Conservation (phyloP, 2,329 filamentous ascomycete species). For the Ophiostoma ulmi region DNA sequence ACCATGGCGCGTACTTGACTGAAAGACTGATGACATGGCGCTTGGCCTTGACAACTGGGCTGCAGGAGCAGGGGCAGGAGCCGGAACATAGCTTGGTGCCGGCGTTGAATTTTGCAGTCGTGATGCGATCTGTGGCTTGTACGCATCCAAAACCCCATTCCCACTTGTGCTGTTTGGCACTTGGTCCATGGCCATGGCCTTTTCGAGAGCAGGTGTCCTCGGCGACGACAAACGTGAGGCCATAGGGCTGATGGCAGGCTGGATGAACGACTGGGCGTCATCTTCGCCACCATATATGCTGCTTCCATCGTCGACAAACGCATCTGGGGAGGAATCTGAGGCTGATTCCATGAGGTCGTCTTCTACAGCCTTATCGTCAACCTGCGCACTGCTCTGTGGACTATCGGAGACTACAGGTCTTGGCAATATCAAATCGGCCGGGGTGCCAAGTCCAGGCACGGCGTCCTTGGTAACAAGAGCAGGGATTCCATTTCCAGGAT, state of each 20-base stretch:
- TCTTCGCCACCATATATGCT: slow-evolving; percentile 44
- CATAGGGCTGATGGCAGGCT: slow-evolving; percentile 52
- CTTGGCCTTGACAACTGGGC: neutral
- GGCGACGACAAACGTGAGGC: slow-evolving; percentile 53
- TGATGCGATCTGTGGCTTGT: slow-evolving; percentile 17
- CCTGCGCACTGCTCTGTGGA: neutral
- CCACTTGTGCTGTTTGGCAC: slow-evolving; percentile 15
- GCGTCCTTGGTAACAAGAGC: slow-evolving; percentile 4
- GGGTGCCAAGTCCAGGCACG: slow-evolving; percentile 14
- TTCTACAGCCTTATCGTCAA: neutral
- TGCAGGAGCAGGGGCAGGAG: slow-evolving; percentile 22
- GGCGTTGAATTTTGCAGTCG: slow-evolving; percentile 31
- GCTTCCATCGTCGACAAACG: slow-evolving; percentile 32
- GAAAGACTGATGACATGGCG: slow-evolving; percentile 23
- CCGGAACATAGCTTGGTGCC: slow-evolving; percentile 38
- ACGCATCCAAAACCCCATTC: slow-evolving; percentile 34
- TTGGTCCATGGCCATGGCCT: slow-evolving; percentile 49
- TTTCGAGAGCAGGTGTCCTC: slow-evolving; percentile 54
- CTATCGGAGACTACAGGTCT: neutral
- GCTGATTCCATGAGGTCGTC: neutral
- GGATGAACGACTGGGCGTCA: slow-evolving; percentile 55
- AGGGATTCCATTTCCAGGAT: neutral
- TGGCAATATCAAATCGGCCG: slow-evolving; percentile 12
- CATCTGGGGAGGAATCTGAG: neutral
- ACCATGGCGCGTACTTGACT: slow-evolving; percentile 34